Evolutionary conservation across 257 asterid species (phyloP), one percentile per base, ranked within the genome.

Genomic region (Ophiorrhiza pumila): DNA sequence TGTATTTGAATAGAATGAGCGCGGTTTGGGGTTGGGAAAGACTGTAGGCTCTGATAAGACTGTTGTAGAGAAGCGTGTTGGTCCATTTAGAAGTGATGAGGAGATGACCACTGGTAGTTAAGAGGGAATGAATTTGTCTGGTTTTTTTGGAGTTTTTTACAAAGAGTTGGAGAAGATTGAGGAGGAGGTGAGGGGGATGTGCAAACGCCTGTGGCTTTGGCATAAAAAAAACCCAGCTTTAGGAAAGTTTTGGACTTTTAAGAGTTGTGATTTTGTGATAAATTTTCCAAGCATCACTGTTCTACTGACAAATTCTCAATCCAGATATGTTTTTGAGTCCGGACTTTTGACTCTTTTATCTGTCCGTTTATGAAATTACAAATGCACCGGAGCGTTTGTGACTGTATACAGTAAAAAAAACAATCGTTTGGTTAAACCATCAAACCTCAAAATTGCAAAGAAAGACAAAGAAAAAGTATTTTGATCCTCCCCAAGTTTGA

Each of bases 61-160:
- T 61, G 82, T 89, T 94, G 86, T 86, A 87, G 49, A 91, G 85
- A 42, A 90, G 91, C 41, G 99, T 94, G 71, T 90, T 94, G 69
- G 77, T 84, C 97, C 99, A 90, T 74, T 82, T 76, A 56, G 88
- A 73, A 15, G 86, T 78, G 55, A 81, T 65, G 74, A 76, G 84
- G 61, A 90, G 85, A 82, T 77, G 78, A 43, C 97, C 97, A 39
- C 76, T 68, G 63, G 91, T 87, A 55, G 75, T 79, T 46, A 90
- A 41, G 68, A 81, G 82, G 61, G 91, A 87, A 74, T 91, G 97
- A 4, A 91, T 81, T 76, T 87, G 94, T 59, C 85, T 77, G 59
- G 83, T 85, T 71, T 83, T 83, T 41, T 73, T 75, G 4, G 75
- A 50, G 65, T 65, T 56, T 35, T 55, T 85, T 58, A 68, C 74